Evolutionary conservation across 169 alveolate species (phyloP).

Genomic region (Eimeria mitis): DNA sequence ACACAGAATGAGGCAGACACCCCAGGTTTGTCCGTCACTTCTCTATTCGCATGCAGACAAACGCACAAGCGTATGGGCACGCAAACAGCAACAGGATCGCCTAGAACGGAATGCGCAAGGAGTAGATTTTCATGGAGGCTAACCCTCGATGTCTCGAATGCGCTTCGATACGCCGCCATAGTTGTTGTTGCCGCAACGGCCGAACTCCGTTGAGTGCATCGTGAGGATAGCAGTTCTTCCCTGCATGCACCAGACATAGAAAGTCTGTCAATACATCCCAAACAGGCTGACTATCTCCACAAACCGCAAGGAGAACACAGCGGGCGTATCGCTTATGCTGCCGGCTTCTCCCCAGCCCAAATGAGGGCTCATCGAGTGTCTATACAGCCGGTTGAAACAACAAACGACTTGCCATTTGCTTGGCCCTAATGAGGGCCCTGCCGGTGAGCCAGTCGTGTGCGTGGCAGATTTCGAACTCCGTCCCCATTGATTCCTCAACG

Average conservation of each 20-base stretch:
- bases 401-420: constrained; percentile 70
- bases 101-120: neutral
- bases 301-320: neutral
- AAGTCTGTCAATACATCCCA: neutral
- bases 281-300: neutral
- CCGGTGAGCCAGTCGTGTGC: constrained; percentile 91
- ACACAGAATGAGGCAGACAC: neutral
- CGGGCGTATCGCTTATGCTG: neutral
- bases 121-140: neutral
- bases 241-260: constrained; percentile 25
- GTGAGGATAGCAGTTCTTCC: constrained; percentile 86
- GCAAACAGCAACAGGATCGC: neutral
- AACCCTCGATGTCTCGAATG: constrained; percentile 85
- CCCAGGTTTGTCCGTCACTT: neutral
- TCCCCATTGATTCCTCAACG: constrained; percentile 78
- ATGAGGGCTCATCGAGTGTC: neutral
- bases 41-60: neutral
- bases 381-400: neutral
- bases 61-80: neutral
- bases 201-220: constrained; percentile 90
- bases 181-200: constrained; percentile 89
- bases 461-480: constrained; percentile 87
- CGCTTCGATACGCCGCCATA: constrained; percentile 88
- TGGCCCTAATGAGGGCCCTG: constrained; percentile 84
- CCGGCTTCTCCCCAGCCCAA: neutral